These are phyloP conservation scores for Chlamydomonas urium DNA, from an alignment of 139 green algal genomes.

Conservation along the genomic window DNA sequence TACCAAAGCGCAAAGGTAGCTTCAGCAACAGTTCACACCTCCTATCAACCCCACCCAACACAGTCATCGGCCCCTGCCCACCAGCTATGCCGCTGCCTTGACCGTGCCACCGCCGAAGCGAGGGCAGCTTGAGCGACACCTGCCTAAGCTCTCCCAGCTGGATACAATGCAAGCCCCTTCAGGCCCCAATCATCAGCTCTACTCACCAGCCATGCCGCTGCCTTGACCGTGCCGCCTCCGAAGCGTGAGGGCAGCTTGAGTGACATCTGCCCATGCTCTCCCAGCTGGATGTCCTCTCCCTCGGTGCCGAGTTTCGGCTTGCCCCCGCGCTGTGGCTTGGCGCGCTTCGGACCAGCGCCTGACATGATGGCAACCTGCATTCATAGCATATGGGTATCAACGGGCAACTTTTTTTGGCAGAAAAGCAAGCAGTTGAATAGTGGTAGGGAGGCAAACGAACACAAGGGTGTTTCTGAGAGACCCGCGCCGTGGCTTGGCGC, in stretches of 20 bases:
- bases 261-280: constrained; percentile 42
- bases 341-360: constrained; percentile 12
- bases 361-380: constrained; percentile 26
- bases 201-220: constrained; percentile 72
- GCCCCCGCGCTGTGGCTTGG: constrained; percentile 13
- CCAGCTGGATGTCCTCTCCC: constrained; percentile 61
- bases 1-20: too few relatives aligned
- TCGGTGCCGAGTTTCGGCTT: constrained; percentile 55
- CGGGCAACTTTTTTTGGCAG: constrained; percentile 1
- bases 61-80: constrained; percentile 12
- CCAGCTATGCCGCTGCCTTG: constrained; percentile 83
- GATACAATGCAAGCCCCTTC: constrained; percentile 12
- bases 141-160: constrained; percentile 26
- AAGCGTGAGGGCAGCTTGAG: constrained; percentile 68
- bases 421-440: too few relatives aligned
- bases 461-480: too few relatives aligned
- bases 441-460: too few relatives aligned
- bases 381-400: too few relatives aligned
- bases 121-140: constrained; percentile 66
- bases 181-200: background rate
- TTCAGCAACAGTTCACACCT: too few relatives aligned
- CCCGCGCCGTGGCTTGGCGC: constrained; percentile 10
- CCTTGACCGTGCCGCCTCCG: constrained; percentile 70
- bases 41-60: too few relatives aligned
- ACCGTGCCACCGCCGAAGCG: constrained; percentile 62